phyloP scores from a whole-genome alignment of 1,139 yeast genomes.

The Taphrina pruni region DNA sequence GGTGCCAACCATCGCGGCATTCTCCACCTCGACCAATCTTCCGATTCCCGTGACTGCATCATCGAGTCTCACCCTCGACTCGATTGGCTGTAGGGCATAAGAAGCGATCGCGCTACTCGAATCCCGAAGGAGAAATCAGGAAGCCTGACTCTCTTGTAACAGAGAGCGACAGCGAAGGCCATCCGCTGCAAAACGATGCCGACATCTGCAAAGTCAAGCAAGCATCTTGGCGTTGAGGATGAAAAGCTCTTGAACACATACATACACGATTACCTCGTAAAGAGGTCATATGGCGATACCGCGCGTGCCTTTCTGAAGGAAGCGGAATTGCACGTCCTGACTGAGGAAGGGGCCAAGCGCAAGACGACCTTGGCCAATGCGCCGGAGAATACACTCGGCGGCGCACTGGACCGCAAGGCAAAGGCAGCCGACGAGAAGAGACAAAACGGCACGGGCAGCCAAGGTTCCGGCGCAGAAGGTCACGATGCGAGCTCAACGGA shows the following conservation, averaged over 20 bases:
- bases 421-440: not conserved
- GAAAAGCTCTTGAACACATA: conserved; percentile 72
- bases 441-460: conserved; percentile 5
- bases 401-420: conserved; percentile 17
- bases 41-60: no score
- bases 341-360: conserved; percentile 29
- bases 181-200: conserved; percentile 19
- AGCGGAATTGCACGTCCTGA: conserved; percentile 58
- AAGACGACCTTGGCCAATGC: conserved; percentile 3
- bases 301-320: conserved; percentile 76
- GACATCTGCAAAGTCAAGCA: conserved; percentile 7
- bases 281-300: conserved; percentile 71
- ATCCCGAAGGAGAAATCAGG: no score
- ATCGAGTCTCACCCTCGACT: no score
- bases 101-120: no score
- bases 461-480: not conserved
- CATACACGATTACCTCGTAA: conserved; percentile 82
- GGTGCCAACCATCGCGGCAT: no score
- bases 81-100: no score
- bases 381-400: conserved; percentile 13
- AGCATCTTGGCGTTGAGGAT: conserved; percentile 24
- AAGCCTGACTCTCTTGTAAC: not conserved
- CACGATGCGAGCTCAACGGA: not conserved
- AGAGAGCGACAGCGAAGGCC: conserved; percentile 5
- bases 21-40: no score